These are phyloP conservation scores for Cardamine occulta DNA, from an alignment of 345 rosid species.

Conservation along the genomic window DNA sequence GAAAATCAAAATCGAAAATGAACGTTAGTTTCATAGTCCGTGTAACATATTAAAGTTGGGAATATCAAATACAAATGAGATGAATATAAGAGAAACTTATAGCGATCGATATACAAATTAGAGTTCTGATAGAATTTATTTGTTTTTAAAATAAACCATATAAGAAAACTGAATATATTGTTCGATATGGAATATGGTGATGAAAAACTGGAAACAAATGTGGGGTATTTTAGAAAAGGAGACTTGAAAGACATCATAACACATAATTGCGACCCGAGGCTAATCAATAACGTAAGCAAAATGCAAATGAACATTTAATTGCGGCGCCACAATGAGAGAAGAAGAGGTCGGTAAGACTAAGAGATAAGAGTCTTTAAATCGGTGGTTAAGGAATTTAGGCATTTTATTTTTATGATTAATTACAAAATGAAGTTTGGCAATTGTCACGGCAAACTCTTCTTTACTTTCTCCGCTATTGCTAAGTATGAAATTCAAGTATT, in stretches of 20 bases:
- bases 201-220: neutral
- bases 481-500: conserved; percentile 12
- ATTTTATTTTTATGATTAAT: conserved; percentile 19
- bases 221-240: conserved; percentile 16
- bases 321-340: conserved; percentile 39
- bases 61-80: neutral
- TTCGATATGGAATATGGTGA: neutral
- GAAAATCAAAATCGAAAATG: neutral
- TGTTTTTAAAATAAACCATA: neutral
- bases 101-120: neutral
- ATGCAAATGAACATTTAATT: conserved; percentile 19
- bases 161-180: neutral
- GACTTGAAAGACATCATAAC: conserved; percentile 3
- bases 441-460: conserved; percentile 25
- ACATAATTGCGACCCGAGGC: conserved; percentile 31
- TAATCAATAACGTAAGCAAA: conserved; percentile 37
- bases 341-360: conserved; percentile 25
- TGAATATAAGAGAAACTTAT: neutral
- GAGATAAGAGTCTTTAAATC: conserved; percentile 20
- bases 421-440: conserved; percentile 24
- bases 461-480: conserved; percentile 1
- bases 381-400: conserved; percentile 34
- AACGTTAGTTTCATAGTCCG: neutral
- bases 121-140: neutral
- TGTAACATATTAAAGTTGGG: neutral